Conservation (phyloP, 306 rosid genomes). For the Notholithocarpus densiflorus region DNA sequence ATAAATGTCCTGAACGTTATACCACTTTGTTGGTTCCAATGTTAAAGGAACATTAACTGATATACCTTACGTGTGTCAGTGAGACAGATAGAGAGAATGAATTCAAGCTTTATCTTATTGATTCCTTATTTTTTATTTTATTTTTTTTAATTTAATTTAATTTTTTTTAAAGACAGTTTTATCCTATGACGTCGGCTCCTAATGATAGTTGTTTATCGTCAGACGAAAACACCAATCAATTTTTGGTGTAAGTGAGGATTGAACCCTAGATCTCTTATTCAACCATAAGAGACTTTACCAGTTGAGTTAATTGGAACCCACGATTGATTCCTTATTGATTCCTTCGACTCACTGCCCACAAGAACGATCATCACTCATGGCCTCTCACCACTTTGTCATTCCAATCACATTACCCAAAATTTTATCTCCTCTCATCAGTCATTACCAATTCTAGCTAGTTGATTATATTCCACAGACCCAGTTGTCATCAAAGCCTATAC, state of each 20-base stretch:
- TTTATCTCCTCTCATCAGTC: too few species aligned
- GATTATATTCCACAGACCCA: neutral
- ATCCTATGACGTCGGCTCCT: accelerated
- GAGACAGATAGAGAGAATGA: neutral
- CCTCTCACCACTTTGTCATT: neutral
- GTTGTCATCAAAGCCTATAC: neutral
- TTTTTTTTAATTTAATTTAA: too few species aligned
- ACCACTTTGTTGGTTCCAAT: neutral
- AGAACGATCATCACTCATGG: neutral
- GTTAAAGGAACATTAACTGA: neutral
- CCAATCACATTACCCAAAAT: neutral
- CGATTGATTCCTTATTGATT: neutral
- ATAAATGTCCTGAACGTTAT: neutral
- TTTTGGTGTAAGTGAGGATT: accelerated
- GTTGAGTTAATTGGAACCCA: accelerated
- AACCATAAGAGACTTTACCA: accelerated
- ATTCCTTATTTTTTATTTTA: too few species aligned
- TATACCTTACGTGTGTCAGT: neutral
- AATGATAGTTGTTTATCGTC: accelerated
- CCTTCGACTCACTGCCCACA: neutral
- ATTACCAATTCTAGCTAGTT: too few species aligned
- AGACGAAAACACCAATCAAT: too few species aligned
- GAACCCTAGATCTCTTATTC: accelerated
- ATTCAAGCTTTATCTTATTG: neutral
- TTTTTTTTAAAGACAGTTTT: too few species aligned